These are phyloP conservation scores for Amphirosellinia nigrospora DNA, from an alignment of 495 filamentous ascomycete genomes.

Conservation along the genomic window DNA sequence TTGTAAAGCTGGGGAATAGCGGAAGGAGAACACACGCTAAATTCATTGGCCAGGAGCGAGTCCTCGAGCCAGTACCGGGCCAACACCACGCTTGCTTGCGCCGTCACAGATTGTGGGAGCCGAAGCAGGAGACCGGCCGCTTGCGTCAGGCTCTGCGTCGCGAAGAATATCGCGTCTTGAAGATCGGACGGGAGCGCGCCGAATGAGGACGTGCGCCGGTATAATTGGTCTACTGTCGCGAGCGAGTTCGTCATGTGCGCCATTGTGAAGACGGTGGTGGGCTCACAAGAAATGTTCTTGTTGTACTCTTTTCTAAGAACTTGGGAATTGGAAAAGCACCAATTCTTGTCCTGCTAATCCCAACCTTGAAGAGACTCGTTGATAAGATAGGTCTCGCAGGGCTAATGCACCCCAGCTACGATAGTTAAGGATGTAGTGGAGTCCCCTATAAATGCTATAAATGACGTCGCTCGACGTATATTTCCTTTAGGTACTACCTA, in stretches of 20 bases:
- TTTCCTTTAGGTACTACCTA: neutral
- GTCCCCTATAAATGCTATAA: conserved; percentile 9
- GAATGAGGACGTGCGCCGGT: conserved; percentile 50
- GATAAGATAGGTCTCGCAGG: conserved; percentile 17
- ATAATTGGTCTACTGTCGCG: conserved; percentile 81
- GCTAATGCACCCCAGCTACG: conserved; percentile 8
- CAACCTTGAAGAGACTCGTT: neutral
- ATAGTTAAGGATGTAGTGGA: neutral
- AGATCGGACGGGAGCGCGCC: conserved; percentile 77
- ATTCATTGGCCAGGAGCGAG: conserved; percentile 51
- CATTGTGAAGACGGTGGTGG: conserved; percentile 41
- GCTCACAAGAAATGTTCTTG: neutral
- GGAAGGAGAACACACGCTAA: conserved; percentile 38
- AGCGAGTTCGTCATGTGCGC: conserved; percentile 79
- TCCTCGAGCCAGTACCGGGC: conserved; percentile 82
- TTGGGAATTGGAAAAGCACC: neutral
- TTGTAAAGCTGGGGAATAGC: neutral
- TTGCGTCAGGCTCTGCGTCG: conserved; percentile 80
- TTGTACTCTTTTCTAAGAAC: neutral
- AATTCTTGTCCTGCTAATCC: neutral
- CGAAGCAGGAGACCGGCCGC: conserved; percentile 84
- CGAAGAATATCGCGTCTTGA: conserved; percentile 72
- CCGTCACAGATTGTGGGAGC: conserved; percentile 86
- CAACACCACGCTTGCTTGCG: conserved; percentile 86
- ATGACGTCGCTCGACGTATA: neutral